Percentiles rank a stretch among this genome's conserved stretches.
These are phyloP conservation scores for Coriaria nepalensis DNA, from an alignment of 306 rosid species.

Conservation along the genomic window DNA sequence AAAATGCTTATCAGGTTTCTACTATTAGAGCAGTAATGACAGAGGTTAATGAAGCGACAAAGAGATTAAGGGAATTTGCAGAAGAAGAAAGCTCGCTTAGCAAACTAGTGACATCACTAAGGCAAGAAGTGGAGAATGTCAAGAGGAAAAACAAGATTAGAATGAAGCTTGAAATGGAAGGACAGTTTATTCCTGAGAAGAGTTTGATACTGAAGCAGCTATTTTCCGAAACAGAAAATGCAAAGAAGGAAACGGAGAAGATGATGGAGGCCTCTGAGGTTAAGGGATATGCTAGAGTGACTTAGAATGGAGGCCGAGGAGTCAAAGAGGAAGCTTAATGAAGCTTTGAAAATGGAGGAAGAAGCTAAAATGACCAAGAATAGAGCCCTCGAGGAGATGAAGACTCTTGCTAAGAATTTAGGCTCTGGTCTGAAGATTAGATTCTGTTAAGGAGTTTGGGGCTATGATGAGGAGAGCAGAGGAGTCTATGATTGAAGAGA, in stretches of 20 bases:
- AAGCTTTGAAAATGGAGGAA: slow-evolving; percentile 24
- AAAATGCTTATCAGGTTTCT: slow-evolving; percentile 44
- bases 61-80: slow-evolving; percentile 31
- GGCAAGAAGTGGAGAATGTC: slow-evolving; percentile 34
- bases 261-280: slow-evolving; percentile 12
- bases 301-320: slow-evolving; percentile 22
- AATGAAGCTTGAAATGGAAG: slow-evolving; percentile 16
- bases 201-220: slow-evolving; percentile 17
- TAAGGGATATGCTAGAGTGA: slow-evolving; percentile 27
- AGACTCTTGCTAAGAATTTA: slow-evolving; percentile 20
- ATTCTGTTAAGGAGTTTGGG: slow-evolving; percentile 26
- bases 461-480: slow-evolving; percentile 30
- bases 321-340: slow-evolving; percentile 27
- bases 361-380: slow-evolving; percentile 39
- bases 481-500: slow-evolving; percentile 41
- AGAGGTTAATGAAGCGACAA: slow-evolving; percentile 46
- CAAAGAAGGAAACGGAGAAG: slow-evolving; percentile 14
- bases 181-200: no score
- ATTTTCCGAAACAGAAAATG: slow-evolving; percentile 25
- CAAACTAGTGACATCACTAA: slow-evolving; percentile 25
- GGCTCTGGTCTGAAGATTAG: slow-evolving; percentile 25
- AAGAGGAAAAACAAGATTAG: slow-evolving; percentile 25
- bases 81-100: slow-evolving; percentile 43
- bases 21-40: slow-evolving; percentile 27
- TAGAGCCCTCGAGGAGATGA: slow-evolving; percentile 33